Conservation (phyloP, 768 basidiomycete genomes). For the Lactifluus hygrophoroides region DNA sequence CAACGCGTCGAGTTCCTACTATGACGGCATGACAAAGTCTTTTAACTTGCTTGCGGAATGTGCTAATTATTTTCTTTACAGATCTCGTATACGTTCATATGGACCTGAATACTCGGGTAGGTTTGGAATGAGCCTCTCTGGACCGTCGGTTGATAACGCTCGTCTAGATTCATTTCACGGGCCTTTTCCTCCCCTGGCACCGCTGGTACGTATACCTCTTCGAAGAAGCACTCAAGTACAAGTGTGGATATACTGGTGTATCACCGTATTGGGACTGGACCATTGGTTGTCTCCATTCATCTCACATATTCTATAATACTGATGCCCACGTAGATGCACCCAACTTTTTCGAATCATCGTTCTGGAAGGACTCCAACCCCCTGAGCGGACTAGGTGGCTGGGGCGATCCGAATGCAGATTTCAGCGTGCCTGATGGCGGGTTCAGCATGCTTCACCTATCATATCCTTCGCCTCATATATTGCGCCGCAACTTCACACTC, state of each 20-base stretch:
- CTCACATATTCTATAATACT: not conserved
- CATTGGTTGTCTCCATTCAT: not conserved
- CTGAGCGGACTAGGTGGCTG: too few species aligned
- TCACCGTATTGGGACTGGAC: too few species aligned
- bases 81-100: conserved; percentile 25
- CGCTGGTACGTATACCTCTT: conserved; percentile 20
- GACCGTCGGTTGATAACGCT: too few species aligned
- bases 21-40: conserved; percentile 5
- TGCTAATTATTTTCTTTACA: not conserved
- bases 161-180: conserved; percentile 22
- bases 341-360: conserved; percentile 19
- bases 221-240: conserved; percentile 20
- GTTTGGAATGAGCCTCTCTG: not conserved
- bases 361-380: conserved; percentile 22
- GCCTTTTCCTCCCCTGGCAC: conserved; percentile 25
- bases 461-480: conserved; percentile 29
- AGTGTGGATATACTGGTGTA: conserved; percentile 22
- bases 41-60: not conserved
- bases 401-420: too few species aligned
- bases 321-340: conserved; percentile 18
- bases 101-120: conserved; percentile 23
- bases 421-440: conserved; percentile 27
- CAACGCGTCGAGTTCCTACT: conserved; percentile 19
- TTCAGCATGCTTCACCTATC: conserved; percentile 25
- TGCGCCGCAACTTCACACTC: too few species aligned